Evolutionary conservation across 139 green algal genomes (phyloP).

Genomic region (Chlorella sp.): DNA sequence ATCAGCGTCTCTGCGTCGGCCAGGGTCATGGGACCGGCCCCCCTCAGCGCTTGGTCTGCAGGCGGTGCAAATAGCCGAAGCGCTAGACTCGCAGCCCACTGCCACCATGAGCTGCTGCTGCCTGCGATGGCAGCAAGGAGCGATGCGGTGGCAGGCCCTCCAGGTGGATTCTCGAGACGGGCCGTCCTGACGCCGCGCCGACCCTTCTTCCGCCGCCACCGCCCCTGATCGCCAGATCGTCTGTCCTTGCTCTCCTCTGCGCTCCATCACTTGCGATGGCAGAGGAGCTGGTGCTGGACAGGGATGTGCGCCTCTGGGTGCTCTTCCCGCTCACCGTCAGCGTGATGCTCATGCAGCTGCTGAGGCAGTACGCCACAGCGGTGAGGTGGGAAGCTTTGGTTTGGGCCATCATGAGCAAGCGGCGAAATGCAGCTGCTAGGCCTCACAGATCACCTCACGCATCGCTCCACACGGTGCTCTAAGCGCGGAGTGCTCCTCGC

Average conservation of each 20-base stretch:
- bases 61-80: no score
- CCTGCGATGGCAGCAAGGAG: background rate
- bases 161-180: background rate
- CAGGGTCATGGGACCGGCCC: no score
- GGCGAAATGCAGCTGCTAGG: no score
- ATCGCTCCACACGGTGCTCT: no score
- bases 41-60: no score
- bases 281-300: conserved; percentile 75
- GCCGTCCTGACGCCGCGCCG: background rate
- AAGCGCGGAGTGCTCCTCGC: no score
- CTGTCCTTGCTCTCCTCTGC: background rate
- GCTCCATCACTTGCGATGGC: conserved; percentile 30
- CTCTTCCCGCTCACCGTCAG: conserved; percentile 86
- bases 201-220: background rate
- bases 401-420: no score
- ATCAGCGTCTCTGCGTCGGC: no score
- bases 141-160: background rate
- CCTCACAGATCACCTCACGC: no score
- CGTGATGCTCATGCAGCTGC: conserved; percentile 88
- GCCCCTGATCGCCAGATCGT: background rate
- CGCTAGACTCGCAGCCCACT: no score
- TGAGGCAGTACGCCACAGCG: conserved; percentile 81
- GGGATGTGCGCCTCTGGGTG: conserved; percentile 86
- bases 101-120: background rate
- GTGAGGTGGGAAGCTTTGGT: conserved; percentile 8